Base-by-base conservation (phyloP, 2,329 filamentous ascomycete genomes). In the Trichophyton schoenleinii region DNA sequence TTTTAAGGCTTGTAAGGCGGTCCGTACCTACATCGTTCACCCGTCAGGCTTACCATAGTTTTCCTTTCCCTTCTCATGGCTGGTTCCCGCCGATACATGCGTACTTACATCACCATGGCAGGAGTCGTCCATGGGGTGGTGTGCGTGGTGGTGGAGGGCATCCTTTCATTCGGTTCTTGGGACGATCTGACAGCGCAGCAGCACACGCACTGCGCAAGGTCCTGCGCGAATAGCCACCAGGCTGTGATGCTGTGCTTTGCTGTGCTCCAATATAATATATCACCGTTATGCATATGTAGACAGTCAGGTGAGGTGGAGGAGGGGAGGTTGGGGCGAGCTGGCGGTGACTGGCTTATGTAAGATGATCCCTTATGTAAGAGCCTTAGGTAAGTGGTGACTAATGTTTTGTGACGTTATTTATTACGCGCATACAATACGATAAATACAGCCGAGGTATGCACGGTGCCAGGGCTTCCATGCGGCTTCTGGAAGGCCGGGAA, bases 131-230 rank as follows among this genome's bases (percentile, higher is more conserved):
- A 38, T 38, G 34, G 34, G 49, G 8, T 22, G 22, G 22, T 31
- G 49, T 25, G 22, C 13, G 22, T 53, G 25, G 22, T 53, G 49
- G 49, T 22, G 49, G 22, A 13, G 22, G 49, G 22, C 22, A 31
- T 25, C 49, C 49, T 53, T 53, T 53, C 49, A 28, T n/a, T 53
- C n/a, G 49, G 49, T 53, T 28, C 49, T 53, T 53, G 49, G 49
- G 49, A 53, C 49, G 49, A 53, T 53, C 49, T 53, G 49, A 53
- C 49, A 53, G 49, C 49, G 22, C 49, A 53, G 22, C 49, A 34
- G 49, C 49, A 53, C 49, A 53, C 49, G 49, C 49, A 53, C 49
- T 53, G 49, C 49, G 49, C 49, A 22, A 34, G 49, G 49, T n/a
- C 49, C 49, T 53, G 49, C 49, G 49, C 49, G 49, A 53, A 13